phyloP scores from a whole-genome alignment of 768 basidiomycete genomes.

The Rhodotorula babjevae region DNA sequence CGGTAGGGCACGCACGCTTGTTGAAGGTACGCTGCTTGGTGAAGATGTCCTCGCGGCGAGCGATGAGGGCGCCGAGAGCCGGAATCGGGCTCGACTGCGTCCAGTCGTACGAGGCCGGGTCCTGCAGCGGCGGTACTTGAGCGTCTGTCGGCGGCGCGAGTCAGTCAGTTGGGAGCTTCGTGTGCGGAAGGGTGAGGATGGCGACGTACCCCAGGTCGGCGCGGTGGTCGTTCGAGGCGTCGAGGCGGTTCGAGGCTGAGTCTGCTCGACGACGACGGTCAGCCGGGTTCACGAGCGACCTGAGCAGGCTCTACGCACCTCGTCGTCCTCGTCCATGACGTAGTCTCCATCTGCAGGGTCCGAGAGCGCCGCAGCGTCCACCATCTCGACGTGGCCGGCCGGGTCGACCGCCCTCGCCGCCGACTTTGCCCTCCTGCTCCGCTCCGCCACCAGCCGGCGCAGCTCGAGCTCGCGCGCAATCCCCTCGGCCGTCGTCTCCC shows the following conservation, averaged over 20 bases:
- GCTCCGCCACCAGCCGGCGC: too few relatives aligned
- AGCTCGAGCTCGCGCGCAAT: too few relatives aligned
- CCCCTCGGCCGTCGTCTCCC: too few relatives aligned
- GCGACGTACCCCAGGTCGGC: not conserved
- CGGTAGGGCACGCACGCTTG: not conserved
- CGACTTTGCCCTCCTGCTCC: too few relatives aligned
- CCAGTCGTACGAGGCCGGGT: not conserved
- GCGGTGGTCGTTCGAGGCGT: not conserved
- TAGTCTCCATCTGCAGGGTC: too few relatives aligned
- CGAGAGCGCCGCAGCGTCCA: too few relatives aligned
- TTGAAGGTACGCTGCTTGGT: not conserved
- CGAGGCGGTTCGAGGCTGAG: not conserved
- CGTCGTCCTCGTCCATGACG: not conserved
- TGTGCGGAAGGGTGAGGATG: not conserved
- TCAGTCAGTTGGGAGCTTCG: too few relatives aligned
- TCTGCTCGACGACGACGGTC: not conserved
- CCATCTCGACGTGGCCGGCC: too few relatives aligned
- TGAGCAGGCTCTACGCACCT: not conserved
- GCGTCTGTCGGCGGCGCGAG: not conserved
- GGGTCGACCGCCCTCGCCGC: too few relatives aligned
- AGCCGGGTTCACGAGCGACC: not conserved
- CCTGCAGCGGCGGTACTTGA: not conserved
- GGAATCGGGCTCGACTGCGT: not conserved
- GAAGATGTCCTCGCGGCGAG: not conserved
- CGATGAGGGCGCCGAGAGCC: not conserved